These are phyloP conservation scores for Quillaja saponaria DNA, from an alignment of 306 rosid species.

Conservation along the genomic window DNA sequence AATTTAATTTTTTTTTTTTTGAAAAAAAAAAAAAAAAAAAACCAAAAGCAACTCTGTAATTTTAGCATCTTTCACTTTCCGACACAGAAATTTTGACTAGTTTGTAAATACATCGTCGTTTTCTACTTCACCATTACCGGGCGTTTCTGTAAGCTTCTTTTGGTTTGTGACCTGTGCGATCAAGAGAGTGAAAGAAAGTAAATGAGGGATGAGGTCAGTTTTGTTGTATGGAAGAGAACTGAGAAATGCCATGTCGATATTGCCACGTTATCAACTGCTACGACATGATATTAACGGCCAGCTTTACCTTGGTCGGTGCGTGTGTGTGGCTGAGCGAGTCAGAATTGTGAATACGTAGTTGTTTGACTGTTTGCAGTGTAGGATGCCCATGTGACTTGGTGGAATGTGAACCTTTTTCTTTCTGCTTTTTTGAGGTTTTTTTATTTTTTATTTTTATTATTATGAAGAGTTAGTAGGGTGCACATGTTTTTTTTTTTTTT, in stretches of 20 bases:
- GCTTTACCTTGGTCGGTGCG: slow-evolving; percentile 32
- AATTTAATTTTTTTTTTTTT: slow-evolving; percentile 33
- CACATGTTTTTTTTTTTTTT: no score
- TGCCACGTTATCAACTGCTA: slow-evolving; percentile 35
- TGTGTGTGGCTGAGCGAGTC: slow-evolving; percentile 23
- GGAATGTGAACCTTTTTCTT: no score
- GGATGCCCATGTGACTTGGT: slow-evolving; percentile 31
- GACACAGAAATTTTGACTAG: slow-evolving; percentile 26
- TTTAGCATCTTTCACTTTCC: slow-evolving; percentile 36
- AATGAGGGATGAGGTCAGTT: slow-evolving; percentile 17
- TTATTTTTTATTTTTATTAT: no score
- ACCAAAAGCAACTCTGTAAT: slow-evolving; percentile 23
- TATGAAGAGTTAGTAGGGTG: no score
- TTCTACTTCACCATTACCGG: slow-evolving; percentile 21
- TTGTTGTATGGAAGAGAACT: neutral
- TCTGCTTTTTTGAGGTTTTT: no score
- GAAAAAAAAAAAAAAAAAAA: slow-evolving; percentile 21
- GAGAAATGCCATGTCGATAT: slow-evolving; percentile 29
- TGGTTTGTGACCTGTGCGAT: neutral
- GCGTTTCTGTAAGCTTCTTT: neutral
- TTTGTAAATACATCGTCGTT: no score
- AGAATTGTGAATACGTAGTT: slow-evolving; percentile 24
- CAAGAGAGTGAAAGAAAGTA: slow-evolving; percentile 1
- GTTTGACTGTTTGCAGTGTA: slow-evolving; percentile 35
- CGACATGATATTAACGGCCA: slow-evolving; percentile 29